A percentile compares a stretch with the other conserved stretches of the same genome.
Evolutionary conservation across 2,329 filamentous ascomycete species (phyloP).

Genomic region (Ascochyta rabiei): DNA sequence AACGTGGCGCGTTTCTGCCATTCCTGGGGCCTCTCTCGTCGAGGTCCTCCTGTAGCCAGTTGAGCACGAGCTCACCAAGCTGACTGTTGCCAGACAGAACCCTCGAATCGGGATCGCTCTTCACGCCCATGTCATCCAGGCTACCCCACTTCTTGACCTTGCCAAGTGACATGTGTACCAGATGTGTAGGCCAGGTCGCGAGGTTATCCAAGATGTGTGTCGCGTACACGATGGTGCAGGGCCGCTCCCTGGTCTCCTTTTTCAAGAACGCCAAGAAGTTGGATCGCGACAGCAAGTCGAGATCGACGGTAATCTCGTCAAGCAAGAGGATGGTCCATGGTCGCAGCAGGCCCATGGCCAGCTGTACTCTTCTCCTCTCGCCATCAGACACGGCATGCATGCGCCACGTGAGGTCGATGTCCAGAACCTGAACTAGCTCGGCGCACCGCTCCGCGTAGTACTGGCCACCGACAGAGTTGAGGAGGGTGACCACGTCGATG

Average conservation of each 20-base stretch:
- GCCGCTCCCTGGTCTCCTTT: slow-evolving; percentile 78
- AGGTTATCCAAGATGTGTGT: slow-evolving; percentile 97
- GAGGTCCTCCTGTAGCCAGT: slow-evolving; percentile 84
- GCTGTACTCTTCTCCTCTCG: slow-evolving; percentile 86
- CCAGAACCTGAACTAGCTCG: slow-evolving; percentile 84
- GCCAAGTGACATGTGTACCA: slow-evolving; percentile 94
- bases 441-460: slow-evolving; percentile 81
- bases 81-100: slow-evolving; percentile 73
- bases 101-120: slow-evolving; percentile 48
- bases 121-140: slow-evolving; percentile 65
- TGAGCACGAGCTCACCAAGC: slow-evolving; percentile 84
- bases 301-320: slow-evolving; percentile 96
- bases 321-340: slow-evolving; percentile 91
- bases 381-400: slow-evolving; percentile 97
- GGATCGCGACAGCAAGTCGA: slow-evolving; percentile 83
- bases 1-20: slow-evolving; percentile 51
- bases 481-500: slow-evolving; percentile 86
- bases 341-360: slow-evolving; percentile 91
- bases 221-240: slow-evolving; percentile 94
- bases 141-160: slow-evolving; percentile 84
- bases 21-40: slow-evolving; percentile 78
- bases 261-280: slow-evolving; percentile 88
- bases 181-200: slow-evolving; percentile 90
- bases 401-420: slow-evolving; percentile 90
- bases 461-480: slow-evolving; percentile 84